Conservation (phyloP, 2,329 filamentous ascomycete genomes). For the Blastomyces parvus region DNA sequence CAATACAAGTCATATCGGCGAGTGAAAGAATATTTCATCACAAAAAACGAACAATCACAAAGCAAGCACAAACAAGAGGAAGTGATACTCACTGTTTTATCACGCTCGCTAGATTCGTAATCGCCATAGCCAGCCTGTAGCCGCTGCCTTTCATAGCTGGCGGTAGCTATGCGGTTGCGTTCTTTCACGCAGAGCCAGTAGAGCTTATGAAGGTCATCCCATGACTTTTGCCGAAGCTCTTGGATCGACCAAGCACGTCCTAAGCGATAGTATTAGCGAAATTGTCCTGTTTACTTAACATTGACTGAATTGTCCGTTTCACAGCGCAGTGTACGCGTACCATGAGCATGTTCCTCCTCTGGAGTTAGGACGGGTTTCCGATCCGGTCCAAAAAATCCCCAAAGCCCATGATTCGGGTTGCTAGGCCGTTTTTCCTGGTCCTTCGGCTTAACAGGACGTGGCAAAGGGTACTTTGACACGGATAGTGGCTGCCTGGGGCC, state of each 20-base stretch:
- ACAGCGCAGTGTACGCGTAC: constrained; percentile 30
- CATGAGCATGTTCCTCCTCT: constrained; percentile 60
- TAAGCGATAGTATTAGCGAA: constrained; percentile 21
- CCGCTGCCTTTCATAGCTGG: constrained; percentile 57
- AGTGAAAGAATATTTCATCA: constrained; percentile 25
- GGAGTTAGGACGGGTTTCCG: constrained; percentile 62
- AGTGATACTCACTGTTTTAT: constrained; percentile 51
- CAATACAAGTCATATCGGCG: constrained; percentile 24
- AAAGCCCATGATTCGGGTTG: constrained; percentile 75
- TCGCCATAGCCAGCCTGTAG: constrained; percentile 65
- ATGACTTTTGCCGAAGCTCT: constrained; percentile 81
- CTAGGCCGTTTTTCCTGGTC: constrained; percentile 42
- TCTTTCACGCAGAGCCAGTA: constrained; percentile 96
- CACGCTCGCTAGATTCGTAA: constrained; percentile 54
- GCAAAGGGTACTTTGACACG: constrained; percentile 57
- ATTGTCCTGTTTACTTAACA: not conserved
- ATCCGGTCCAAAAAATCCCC: constrained; percentile 75
- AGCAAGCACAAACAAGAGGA: not conserved
- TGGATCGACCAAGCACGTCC: constrained; percentile 72
- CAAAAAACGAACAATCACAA: constrained; percentile 5
- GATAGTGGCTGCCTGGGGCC: constrained; percentile 66
- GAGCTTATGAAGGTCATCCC: constrained; percentile 82
- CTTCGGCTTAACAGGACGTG: constrained; percentile 38
- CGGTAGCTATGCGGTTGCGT: constrained; percentile 78
- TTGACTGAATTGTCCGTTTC: not conserved